Percentiles rank a stretch among this genome's conserved stretches.
Conservation (phyloP, 495 filamentous ascomycete species). For the Darksidea phi region DNA sequence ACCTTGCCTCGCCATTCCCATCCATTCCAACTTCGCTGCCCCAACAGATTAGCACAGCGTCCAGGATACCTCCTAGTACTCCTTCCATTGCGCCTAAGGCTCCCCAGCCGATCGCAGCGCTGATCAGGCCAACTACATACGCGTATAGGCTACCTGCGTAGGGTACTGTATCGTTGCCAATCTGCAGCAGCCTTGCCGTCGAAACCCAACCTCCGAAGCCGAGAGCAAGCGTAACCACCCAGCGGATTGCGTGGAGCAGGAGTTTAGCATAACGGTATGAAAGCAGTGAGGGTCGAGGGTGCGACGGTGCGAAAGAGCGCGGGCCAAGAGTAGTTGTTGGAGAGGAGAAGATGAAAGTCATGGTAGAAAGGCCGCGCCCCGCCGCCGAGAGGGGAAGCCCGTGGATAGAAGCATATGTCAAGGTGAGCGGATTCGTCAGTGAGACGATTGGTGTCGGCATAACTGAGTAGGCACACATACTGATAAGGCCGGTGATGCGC, state of each 20-base stretch:
- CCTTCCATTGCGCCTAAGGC: slow-evolving; percentile 94
- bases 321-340: slow-evolving; percentile 63
- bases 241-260: slow-evolving; percentile 82
- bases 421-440: slow-evolving; percentile 82
- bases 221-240: slow-evolving; percentile 82
- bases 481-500: slow-evolving; percentile 62
- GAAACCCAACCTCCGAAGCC: slow-evolving; percentile 98
- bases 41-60: slow-evolving; percentile 91
- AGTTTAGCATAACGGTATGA: slow-evolving; percentile 90
- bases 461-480: slow-evolving; percentile 67
- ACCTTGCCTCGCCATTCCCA: slow-evolving; percentile 65
- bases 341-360: slow-evolving; percentile 65
- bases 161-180: slow-evolving; percentile 45
- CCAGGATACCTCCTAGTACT: slow-evolving; percentile 84
- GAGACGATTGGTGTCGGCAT: slow-evolving; percentile 80
- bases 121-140: slow-evolving; percentile 88
- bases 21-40: slow-evolving; percentile 76
- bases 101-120: slow-evolving; percentile 91
- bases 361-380: slow-evolving; percentile 70
- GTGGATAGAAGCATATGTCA: slow-evolving; percentile 94
- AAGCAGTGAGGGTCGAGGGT: slow-evolving; percentile 46
- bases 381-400: slow-evolving; percentile 74
- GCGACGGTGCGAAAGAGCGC: slow-evolving; percentile 53
- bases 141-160: slow-evolving; percentile 86
- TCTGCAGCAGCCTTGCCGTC: slow-evolving; percentile 68